Percentiles rank a stretch among this genome's conserved stretches.
These are phyloP conservation scores for Dipteronia sinensis DNA, from an alignment of 345 rosid genomes.

Conservation along the genomic window DNA sequence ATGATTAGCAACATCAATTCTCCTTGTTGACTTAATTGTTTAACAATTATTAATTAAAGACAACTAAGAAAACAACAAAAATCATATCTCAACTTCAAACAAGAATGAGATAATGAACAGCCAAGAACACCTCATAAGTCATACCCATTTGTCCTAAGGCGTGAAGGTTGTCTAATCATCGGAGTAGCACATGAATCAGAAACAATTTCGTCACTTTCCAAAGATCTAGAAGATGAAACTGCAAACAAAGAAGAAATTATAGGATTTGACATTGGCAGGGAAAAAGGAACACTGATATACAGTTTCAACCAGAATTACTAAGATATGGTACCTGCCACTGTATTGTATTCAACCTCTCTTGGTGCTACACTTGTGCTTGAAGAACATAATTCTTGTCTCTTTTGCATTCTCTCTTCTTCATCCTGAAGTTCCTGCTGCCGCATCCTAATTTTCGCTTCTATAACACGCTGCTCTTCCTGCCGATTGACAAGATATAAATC, in stretches of 20 bases:
- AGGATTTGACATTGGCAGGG: neutral
- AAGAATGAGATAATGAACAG: slow-evolving; percentile 4
- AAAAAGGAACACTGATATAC: neutral
- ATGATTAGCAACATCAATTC: neutral
- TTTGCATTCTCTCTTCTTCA: slow-evolving; percentile 85
- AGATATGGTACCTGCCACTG: slow-evolving; percentile 50
- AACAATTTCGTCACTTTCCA: slow-evolving; percentile 51
- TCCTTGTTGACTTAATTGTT: neutral
- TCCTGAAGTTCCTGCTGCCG: slow-evolving; percentile 86
- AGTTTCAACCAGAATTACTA: slow-evolving; percentile 6
- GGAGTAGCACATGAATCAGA: slow-evolving; percentile 39
- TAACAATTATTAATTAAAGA: neutral
- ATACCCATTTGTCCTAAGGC: slow-evolving; percentile 64
- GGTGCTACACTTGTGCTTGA: slow-evolving; percentile 51
- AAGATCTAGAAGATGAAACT: slow-evolving; percentile 56
- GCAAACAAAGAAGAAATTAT: slow-evolving; percentile 19
- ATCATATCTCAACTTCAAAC: neutral
- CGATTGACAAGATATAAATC: slow-evolving; percentile 15
- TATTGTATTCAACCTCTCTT: slow-evolving; percentile 56
- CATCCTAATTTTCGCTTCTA: slow-evolving; percentile 94
- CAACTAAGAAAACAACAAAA: neutral
- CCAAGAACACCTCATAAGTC: neutral
- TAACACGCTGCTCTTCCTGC: slow-evolving; percentile 96
- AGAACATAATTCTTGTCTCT: slow-evolving; percentile 68
- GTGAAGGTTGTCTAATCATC: slow-evolving; percentile 46